Evolutionary conservation across 768 basidiomycete genomes (phyloP), one percentile per base, ranked within the genome.

Genomic region (Kwoniella pini): DNA sequence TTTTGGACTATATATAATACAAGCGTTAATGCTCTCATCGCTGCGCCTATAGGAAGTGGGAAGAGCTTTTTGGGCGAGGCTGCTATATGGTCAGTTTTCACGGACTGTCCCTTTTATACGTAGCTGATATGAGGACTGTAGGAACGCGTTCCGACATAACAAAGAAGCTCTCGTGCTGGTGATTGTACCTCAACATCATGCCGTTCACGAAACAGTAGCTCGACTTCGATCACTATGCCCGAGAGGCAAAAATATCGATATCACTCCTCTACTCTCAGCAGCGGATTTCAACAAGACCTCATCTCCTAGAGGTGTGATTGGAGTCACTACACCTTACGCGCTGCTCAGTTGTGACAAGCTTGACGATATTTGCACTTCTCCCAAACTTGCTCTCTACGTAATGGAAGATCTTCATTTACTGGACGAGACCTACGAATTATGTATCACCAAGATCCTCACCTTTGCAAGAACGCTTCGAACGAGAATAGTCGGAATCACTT

Each of bases 371-470:
- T 44, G 28, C 17, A 69, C 70, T 53, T 58, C 70, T 81, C 19
- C 75, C 63, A 81, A 81, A 42, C 81, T 92, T 21, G 80, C 83
- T 63, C 75, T 95, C 31, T 84, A 94, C 30, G 72, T 98, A 3
- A 88, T 88, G 62, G 93, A 97, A 64, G 87, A 88, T 68, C 80
- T 99, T 17, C 90, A 98, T 68, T 85, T 89, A 28, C 81, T 99
- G 55, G 86, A 91, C 73, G 79, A 86, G 17, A 78, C 80, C 1
- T 96, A 94, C 79, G 96, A 99, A 74, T 82, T 96, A 3, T 85
- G 83, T 4, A 72, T 95, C n/a, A 85, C 92, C 2, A 80, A 88
- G 6, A 81, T 91, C 6, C 83, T 87, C 19, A 83, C 86, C 43
- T 82, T 85, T 11, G 85, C 86, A 4, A 86, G 88, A 68, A 79